Percentiles rank a stretch among this genome's conserved stretches.
phyloP scores from a whole-genome alignment of 768 basidiomycete genomes.

The Tricholoma sp. region DNA sequence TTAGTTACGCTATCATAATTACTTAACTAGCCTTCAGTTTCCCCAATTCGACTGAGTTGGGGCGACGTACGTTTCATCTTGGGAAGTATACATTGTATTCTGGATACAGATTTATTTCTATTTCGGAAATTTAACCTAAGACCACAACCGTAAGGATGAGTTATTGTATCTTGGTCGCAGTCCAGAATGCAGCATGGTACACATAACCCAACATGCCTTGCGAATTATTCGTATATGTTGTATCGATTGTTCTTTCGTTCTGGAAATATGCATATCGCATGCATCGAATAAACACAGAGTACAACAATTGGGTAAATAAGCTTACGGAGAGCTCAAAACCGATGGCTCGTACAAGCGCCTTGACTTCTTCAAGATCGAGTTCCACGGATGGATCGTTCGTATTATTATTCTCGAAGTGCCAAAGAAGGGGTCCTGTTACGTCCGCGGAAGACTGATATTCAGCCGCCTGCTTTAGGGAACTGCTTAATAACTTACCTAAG shows the following conservation, averaged over 20 bases:
- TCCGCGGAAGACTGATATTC: neutral
- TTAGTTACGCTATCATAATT: too few relatives aligned
- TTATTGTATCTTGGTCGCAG: slow-evolving; percentile 40
- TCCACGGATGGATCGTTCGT: slow-evolving; percentile 82
- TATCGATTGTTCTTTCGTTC: slow-evolving; percentile 77
- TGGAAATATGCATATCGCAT: slow-evolving; percentile 24
- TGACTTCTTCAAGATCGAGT: slow-evolving; percentile 86
- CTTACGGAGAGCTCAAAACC: slow-evolving; percentile 82
- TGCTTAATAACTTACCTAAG: slow-evolving; percentile 44
- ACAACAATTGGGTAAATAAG: neutral
- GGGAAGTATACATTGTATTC: neutral
- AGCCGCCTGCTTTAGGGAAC: neutral
- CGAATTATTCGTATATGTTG: slow-evolving; percentile 83
- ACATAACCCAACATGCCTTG: slow-evolving; percentile 80
- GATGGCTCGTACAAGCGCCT: slow-evolving; percentile 60
- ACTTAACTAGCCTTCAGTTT: too few relatives aligned
- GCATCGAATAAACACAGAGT: neutral
- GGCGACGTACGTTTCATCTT: too few relatives aligned
- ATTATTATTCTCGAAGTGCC: slow-evolving; percentile 93
- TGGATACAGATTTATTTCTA: neutral
- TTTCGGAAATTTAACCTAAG: neutral
- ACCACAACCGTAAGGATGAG: neutral
- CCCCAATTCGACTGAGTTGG: too few relatives aligned
- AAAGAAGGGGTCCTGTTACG: slow-evolving; percentile 75
- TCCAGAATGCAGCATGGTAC: slow-evolving; percentile 86